These are phyloP conservation scores for Phaeosphaeriaceae sp. DNA, from an alignment of 2,329 filamentous ascomycete species.

Conservation along the genomic window DNA sequence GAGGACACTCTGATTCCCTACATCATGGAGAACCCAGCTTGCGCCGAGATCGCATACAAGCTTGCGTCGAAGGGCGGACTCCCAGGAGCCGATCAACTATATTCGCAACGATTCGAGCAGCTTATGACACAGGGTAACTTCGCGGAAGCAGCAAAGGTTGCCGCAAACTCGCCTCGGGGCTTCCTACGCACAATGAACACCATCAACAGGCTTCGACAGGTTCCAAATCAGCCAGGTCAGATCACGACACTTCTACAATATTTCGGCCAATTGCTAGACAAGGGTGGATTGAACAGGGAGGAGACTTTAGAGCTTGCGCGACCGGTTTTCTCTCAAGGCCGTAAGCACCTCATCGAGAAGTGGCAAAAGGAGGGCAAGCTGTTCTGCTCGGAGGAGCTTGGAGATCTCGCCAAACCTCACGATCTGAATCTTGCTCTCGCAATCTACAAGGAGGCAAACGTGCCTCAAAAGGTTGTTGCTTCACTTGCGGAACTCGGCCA, in stretches of 20 bases:
- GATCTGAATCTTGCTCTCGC: constrained; percentile 86
- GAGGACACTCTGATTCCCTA: constrained; percentile 92
- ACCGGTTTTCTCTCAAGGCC: constrained; percentile 89
- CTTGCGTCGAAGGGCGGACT: constrained; percentile 92
- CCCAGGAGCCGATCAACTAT: constrained; percentile 91
- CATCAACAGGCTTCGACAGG: constrained; percentile 92
- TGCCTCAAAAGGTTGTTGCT: constrained; percentile 92
- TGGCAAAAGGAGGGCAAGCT: constrained; percentile 98
- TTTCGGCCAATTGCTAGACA: constrained; percentile 96
- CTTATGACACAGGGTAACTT: constrained; percentile 82
- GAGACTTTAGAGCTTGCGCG: constrained; percentile 94
- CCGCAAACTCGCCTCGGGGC: constrained; percentile 93
- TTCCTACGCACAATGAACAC: constrained; percentile 95
- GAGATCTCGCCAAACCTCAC: constrained; percentile 89
- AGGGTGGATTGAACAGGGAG: constrained; percentile 89
- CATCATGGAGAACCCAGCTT: constrained; percentile 94
- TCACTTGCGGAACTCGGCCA: constrained; percentile 94
- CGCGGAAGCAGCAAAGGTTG: constrained; percentile 89
- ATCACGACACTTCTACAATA: constrained; percentile 97
- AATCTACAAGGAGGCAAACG: constrained; percentile 90
- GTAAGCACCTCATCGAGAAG: constrained; percentile 96
- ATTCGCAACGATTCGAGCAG: constrained; percentile 90
- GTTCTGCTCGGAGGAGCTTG: constrained; percentile 93
- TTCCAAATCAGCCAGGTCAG: constrained; percentile 80
- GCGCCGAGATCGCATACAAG: constrained; percentile 92